phyloP scores from a whole-genome alignment of 371 early-diverging fungal genomes.

The Parasitella parasitica region DNA sequence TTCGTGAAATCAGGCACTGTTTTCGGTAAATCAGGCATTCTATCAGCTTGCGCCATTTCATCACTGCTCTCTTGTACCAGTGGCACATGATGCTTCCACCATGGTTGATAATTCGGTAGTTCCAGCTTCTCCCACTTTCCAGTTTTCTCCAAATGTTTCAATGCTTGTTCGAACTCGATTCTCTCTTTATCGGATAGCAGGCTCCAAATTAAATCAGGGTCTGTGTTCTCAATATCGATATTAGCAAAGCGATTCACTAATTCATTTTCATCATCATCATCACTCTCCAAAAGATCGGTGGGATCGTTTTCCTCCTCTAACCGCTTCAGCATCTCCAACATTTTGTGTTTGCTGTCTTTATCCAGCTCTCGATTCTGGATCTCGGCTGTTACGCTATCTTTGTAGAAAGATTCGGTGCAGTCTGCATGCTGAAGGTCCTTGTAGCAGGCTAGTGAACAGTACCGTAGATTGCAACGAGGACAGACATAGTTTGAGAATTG shows the following conservation, averaged over 20 bases:
- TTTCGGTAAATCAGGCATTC: background rate
- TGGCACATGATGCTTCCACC: slow-evolving; percentile 29
- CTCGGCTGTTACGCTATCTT: slow-evolving; percentile 59
- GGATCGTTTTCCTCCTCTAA: slow-evolving; percentile 50
- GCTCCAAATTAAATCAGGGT: slow-evolving; percentile 54
- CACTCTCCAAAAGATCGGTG: slow-evolving; percentile 13
- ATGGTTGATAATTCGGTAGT: slow-evolving; percentile 33
- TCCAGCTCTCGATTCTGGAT: slow-evolving; percentile 45
- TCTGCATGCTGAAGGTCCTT: slow-evolving; percentile 50
- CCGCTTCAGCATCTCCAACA: slow-evolving; percentile 54
- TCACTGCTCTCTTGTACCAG: slow-evolving; percentile 1
- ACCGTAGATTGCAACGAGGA: slow-evolving; percentile 69
- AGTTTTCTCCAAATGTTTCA: background rate
- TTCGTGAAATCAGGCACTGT: slow-evolving; percentile 18
- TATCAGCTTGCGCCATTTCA: background rate
- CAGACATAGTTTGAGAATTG: slow-evolving; percentile 65
- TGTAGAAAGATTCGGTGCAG: slow-evolving; percentile 73
- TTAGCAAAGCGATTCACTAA: slow-evolving; percentile 46
- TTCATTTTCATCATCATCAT: slow-evolving; percentile 37
- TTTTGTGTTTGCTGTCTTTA: slow-evolving; percentile 48
- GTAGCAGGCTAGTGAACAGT: slow-evolving; percentile 70
- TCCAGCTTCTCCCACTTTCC: slow-evolving; percentile 10
- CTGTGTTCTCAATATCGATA: slow-evolving; percentile 54
- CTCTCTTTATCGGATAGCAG: slow-evolving; percentile 54
- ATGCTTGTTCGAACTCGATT: slow-evolving; percentile 45